These are phyloP conservation scores for Hyaloscypha finlandica DNA, from an alignment of 495 filamentous ascomycete genomes.

Conservation along the genomic window DNA sequence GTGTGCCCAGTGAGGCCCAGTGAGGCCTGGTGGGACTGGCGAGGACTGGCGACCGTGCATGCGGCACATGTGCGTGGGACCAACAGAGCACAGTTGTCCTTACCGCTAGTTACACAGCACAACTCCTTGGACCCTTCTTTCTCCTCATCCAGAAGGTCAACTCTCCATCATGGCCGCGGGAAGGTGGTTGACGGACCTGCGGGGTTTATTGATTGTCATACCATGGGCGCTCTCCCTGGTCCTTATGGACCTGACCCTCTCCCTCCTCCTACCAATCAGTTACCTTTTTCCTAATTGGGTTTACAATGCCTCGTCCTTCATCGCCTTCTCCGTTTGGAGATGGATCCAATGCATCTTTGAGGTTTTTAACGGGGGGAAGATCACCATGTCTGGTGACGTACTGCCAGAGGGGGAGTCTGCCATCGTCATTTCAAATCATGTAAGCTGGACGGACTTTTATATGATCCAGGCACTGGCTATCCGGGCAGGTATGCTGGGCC, in stretches of 20 bases:
- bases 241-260: conserved; percentile 50
- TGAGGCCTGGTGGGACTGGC: no score
- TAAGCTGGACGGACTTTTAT: conserved; percentile 61
- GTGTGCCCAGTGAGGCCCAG: no score
- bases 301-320: conserved; percentile 50
- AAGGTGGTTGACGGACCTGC: conserved; percentile 35
- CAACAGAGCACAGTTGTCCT: not conserved
- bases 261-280: conserved; percentile 51
- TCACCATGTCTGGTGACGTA: conserved; percentile 50
- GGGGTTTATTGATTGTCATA: conserved; percentile 44
- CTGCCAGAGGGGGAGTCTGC: conserved; percentile 52
- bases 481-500: conserved; percentile 54
- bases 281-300: conserved; percentile 46
- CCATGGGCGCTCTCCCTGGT: conserved; percentile 54
- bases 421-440: conserved; percentile 59
- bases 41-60: not conserved
- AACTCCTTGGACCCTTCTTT: not conserved
- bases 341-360: conserved; percentile 57
- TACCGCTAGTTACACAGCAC: conserved; percentile 8
- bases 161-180: conserved; percentile 12
- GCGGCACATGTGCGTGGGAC: not conserved
- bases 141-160: not conserved
- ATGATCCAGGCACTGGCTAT: conserved; percentile 57
- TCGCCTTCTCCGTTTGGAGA: conserved; percentile 52
- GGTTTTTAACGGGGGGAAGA: conserved; percentile 46